phyloP scores from a whole-genome alignment of 2,329 filamentous ascomycete species.

The Myriosclerotinia curreyana region DNA sequence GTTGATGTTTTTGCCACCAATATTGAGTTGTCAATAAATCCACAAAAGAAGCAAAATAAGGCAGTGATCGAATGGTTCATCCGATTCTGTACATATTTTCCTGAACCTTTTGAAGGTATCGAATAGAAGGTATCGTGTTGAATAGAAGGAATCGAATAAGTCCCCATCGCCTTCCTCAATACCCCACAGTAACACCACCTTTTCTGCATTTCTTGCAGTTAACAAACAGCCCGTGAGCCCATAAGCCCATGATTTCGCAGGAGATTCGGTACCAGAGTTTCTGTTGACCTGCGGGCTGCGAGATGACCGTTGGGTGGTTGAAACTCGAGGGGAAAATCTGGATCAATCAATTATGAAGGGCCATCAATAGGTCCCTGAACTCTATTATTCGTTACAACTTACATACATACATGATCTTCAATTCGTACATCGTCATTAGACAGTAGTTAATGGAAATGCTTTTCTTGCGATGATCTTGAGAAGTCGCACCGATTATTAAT shows the following conservation, averaged over 20 bases:
- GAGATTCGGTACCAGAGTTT: neutral
- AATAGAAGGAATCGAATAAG: no score
- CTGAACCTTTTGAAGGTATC: neutral
- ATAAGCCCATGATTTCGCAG: neutral
- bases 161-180: no score
- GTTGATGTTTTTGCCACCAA: constrained; percentile 7
- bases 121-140: no score
- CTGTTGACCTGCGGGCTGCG: constrained; percentile 1
- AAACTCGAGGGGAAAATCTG: constrained; percentile 1
- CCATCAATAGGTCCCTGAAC: constrained; percentile 8
- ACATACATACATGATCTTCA: neutral
- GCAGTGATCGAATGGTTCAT: constrained; percentile 11
- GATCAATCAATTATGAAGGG: constrained; percentile 13
- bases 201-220: constrained; percentile 10
- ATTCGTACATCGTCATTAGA: constrained; percentile 1
- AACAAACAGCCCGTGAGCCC: no score
- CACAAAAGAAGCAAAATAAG: neutral
- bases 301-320: constrained; percentile 10
- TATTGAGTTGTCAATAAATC: constrained; percentile 13
- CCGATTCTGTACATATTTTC: constrained; percentile 3
- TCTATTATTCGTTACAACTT: neutral
- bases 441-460: neutral
- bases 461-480: neutral
- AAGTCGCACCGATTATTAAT: constrained; percentile 18
- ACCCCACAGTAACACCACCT: constrained; percentile 15